Evolutionary conservation across 352 stramenopile genomes (phyloP), one percentile per base, ranked within the genome.

Genomic region (Pythium sukuiense): DNA sequence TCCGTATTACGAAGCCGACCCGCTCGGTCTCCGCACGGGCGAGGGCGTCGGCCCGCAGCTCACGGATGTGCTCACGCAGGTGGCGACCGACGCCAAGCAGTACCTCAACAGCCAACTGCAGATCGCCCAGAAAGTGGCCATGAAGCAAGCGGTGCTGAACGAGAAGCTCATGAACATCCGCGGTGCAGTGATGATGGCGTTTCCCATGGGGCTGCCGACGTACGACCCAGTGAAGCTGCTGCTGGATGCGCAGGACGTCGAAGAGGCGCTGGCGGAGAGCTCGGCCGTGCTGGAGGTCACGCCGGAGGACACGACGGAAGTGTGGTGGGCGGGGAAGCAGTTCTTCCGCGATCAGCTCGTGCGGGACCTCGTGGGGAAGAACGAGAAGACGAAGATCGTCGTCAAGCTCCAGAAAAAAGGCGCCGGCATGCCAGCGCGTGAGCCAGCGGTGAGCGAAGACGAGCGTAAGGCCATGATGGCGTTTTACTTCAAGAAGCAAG

Each of bases 401-500:
- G 83, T 86, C 35, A 98, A 98, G 73, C 77, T 99, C 50, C 90
- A 98, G 71, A 88, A 85, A 41, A 89, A 94, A 68, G 92, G 89
- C 33, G 80, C 67, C 32, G 96, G 96, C 20, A 86, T 96, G 59
- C 97, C 96, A 0, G 80, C 80, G 39, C 83, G 84, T 24, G 84
- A 95, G 64, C 83, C 83, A 0, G 86, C 72, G 4, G 85, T 99
- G 32, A 97, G 82, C 57, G 96, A 99, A 67, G 94, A 97, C 26
- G 97, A 99, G 70, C 88, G 94, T 54, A 98, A 98, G 78, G 93
- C 95, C 32, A 99, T 99, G 95, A 98, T 98, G 89, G 94, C 92
- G 27, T 97, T 97, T 63, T 98, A 98, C 76, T 96, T 93, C 56
- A 93, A 93, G 67, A 95, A 95, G 67, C 87, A 97, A 62, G 86